phyloP scores from a whole-genome alignment of 345 rosid species.

The Microthlaspi erraticum region DNA sequence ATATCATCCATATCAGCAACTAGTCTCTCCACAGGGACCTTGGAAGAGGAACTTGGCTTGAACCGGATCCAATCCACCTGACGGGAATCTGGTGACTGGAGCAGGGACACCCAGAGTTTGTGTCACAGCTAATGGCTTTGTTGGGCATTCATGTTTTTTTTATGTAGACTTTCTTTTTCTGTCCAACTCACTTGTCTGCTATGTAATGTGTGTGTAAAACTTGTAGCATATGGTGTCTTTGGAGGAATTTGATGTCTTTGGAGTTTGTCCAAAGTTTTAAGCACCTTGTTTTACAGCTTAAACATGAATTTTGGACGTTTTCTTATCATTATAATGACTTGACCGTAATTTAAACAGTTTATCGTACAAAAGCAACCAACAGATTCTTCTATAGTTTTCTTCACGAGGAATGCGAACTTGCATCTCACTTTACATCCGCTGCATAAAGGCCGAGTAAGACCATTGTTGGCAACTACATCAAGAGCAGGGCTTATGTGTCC shows the following conservation, averaged over 20 bases:
- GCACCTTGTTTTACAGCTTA: too few relatives aligned
- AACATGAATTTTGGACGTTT: too few relatives aligned
- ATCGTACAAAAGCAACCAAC: too few relatives aligned
- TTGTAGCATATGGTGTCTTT: too few relatives aligned
- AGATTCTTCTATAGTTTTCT: too few relatives aligned
- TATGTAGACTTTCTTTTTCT: neutral
- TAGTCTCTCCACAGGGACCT: slow-evolving; percentile 47
- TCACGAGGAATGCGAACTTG: too few relatives aligned
- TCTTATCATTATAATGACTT: too few relatives aligned
- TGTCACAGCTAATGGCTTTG: slow-evolving; percentile 74
- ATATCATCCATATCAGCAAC: slow-evolving; percentile 42
- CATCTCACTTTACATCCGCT: neutral
- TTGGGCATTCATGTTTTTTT: slow-evolving; percentile 62
- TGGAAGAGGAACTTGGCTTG: slow-evolving; percentile 83
- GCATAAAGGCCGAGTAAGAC: neutral
- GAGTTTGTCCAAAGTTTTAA: too few relatives aligned
- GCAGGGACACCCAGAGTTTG: slow-evolving; percentile 88
- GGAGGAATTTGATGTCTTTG: too few relatives aligned
- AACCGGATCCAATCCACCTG: slow-evolving; percentile 75
- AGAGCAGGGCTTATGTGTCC: neutral
- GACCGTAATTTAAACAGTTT: too few relatives aligned
- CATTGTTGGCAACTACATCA: neutral
- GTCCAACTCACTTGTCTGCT: slow-evolving; percentile 4
- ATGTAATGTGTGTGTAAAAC: neutral
- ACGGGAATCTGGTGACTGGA: slow-evolving; percentile 86